These are phyloP conservation scores for Botrytis galanthina DNA, from an alignment of 2,329 filamentous ascomycete species.

Conservation along the genomic window DNA sequence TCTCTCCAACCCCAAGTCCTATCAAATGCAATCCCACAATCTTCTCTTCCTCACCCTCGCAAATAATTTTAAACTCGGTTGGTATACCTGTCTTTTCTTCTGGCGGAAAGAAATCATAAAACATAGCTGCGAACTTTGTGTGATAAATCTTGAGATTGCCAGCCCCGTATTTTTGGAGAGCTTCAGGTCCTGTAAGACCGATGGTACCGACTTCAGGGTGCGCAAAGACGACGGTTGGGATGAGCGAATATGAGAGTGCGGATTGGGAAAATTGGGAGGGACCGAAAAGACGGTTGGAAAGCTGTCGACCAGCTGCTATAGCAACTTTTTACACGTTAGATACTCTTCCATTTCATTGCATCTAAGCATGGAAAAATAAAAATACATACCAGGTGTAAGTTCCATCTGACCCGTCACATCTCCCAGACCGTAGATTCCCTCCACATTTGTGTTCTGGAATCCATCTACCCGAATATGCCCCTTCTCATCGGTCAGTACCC, in stretches of 20 bases:
- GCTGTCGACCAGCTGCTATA: constrained; percentile 50
- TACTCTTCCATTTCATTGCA: background rate
- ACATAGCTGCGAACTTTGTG: constrained; percentile 50
- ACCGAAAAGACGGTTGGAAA: constrained; percentile 50
- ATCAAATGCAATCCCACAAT: constrained; percentile 51
- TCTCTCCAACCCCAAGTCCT: constrained; percentile 56
- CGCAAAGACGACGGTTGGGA: constrained; percentile 52
- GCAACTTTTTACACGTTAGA: constrained; percentile 42
- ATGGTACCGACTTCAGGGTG: constrained; percentile 50
- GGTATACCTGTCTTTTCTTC: constrained; percentile 52
- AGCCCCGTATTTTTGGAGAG: constrained; percentile 46
- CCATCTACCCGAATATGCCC: constrained; percentile 48
- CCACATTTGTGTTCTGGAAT: constrained; percentile 48
- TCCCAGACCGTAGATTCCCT: constrained; percentile 49
- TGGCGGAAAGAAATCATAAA: constrained; percentile 45
- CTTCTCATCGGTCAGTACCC: constrained; percentile 42
- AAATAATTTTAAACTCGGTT: constrained; percentile 51
- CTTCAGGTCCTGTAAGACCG: constrained; percentile 50
- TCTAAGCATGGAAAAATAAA: too few relatives aligned
- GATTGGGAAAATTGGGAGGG: constrained; percentile 44
- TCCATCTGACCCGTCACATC: constrained; percentile 52
- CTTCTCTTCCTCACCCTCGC: constrained; percentile 48
- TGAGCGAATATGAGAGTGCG: constrained; percentile 48
- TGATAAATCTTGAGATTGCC: constrained; percentile 51
- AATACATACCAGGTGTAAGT: constrained; percentile 46